Base-by-base conservation (phyloP, 108 stramenopile genomes). In the Nitzschia putrida region DNA sequence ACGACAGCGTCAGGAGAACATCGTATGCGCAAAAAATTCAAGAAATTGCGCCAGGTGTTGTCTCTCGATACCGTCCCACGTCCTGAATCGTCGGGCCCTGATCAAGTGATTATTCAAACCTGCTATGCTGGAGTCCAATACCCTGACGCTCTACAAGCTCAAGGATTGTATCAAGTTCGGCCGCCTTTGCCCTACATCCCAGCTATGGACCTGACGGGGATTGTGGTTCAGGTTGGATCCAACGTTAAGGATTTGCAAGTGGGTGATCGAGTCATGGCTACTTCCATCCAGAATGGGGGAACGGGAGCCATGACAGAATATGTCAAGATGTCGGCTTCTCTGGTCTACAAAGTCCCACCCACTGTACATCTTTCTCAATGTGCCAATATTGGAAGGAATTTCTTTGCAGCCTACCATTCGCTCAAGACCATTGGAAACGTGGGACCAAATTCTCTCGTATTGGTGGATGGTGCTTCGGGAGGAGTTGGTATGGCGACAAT, bases 401-500 rank as follows among this genome's bases (percentile, higher is more conserved):
- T 83, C 43, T 86, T 84, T 59, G 83, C 85, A 10, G 82, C 85
- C 0, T 89, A 86, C 53, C 88, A 89, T 72, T 83, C 85, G 18
- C 61, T 89, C 5, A 80, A 80, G 44, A 79, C 77, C 0, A 84
- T 89, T 54, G 88, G 88, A 8, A 69, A 76, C 7, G 72, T 81
- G 0, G 76, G 72, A 8, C 64, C 75, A 8, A 58, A 64, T 29
- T 83, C 82, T 43, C 60, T 89, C 21, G 85, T 89, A 0, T 54
- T 89, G 21, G 85, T 89, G 4, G 83, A 84, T 53, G 88, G 88
- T 25, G 85, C 88, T 12, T 84, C 83, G 39, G 88, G 88, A n/a
- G 88, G 88, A 14, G 85, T 89, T 12, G 88, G 88, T 16, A 89
- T 89, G 88, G 88, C 85, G 6, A 77, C 88, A n/a, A 78, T 89